Evolutionary conservation across 139 green algal species (phyloP).

Genomic region (Zygnema cylindricum): DNA sequence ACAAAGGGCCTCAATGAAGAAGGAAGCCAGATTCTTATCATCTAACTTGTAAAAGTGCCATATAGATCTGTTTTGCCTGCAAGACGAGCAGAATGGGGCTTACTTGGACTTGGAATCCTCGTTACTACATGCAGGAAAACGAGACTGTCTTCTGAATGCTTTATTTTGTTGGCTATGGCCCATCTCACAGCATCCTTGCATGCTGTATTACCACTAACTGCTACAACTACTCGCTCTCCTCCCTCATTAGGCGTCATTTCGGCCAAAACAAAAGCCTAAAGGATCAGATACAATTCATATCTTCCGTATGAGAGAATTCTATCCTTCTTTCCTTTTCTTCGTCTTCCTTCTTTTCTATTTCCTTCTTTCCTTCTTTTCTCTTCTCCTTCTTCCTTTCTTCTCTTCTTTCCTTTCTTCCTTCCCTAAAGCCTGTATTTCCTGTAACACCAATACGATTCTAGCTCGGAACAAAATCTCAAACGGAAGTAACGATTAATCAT

Average conservation of each 20-base stretch:
- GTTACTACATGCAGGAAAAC: constrained; percentile 47
- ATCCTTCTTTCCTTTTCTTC: not conserved
- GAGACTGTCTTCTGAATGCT: constrained; percentile 21
- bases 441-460: no score
- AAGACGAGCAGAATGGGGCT: no score
- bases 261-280: not conserved
- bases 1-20: no score
- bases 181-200: constrained; percentile 38
- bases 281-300: not conserved
- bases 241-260: not conserved
- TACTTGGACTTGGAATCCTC: constrained; percentile 42
- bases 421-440: no score
- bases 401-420: not conserved
- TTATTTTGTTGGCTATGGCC: constrained; percentile 43
- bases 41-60: no score
- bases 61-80: no score
- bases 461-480: no score
- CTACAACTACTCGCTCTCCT: constrained; percentile 22
- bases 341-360: not conserved
- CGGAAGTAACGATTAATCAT: no score
- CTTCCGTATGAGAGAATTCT: not conserved
- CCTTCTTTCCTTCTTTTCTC: not conserved
- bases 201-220: constrained; percentile 8
- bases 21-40: no score
- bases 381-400: not conserved